Percentiles rank a stretch among this genome's conserved stretches.
phyloP scores from a whole-genome alignment of 257 asterid species.

The Jasminum sambac region DNA sequence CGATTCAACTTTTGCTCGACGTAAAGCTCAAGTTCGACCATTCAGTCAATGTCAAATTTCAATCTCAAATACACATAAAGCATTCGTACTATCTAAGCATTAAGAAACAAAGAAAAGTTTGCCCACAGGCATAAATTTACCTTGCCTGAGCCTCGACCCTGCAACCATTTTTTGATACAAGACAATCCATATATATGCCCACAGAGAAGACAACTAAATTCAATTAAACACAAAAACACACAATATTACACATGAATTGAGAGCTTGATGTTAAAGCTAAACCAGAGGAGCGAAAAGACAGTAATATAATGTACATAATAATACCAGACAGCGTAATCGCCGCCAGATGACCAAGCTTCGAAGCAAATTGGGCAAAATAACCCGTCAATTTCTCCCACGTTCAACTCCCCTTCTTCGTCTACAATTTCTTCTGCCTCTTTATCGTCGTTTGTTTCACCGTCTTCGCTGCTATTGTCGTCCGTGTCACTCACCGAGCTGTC shows the following conservation, averaged over 20 bases:
- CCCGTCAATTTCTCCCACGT: slow-evolving; percentile 70
- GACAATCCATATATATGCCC: slow-evolving; percentile 86
- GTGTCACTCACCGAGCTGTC: slow-evolving; percentile 22
- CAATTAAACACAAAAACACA: slow-evolving; percentile 15
- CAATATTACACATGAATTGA: neutral
- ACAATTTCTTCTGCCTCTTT: slow-evolving; percentile 22
- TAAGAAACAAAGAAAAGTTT: neutral
- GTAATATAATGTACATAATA: slow-evolving; percentile 29
- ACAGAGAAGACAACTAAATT: slow-evolving; percentile 81
- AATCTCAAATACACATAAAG: no score
- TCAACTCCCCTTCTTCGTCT: slow-evolving; percentile 33
- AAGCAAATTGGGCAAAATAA: slow-evolving; percentile 79
- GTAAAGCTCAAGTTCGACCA: no score
- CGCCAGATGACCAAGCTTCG: slow-evolving; percentile 83
- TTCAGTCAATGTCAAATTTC: no score
- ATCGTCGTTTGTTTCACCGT: slow-evolving; percentile 24
- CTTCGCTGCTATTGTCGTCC: slow-evolving; percentile 6
- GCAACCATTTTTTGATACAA: slow-evolving; percentile 87
- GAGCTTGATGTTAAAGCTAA: neutral
- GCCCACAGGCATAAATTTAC: slow-evolving; percentile 27
- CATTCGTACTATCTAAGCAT: no score
- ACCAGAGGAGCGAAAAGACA: neutral
- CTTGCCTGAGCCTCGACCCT: slow-evolving; percentile 63
- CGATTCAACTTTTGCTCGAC: no score
- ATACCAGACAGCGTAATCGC: slow-evolving; percentile 72